These are phyloP conservation scores for Leccinum rimulosum DNA, from an alignment of 768 basidiomycete species.

Conservation along the genomic window DNA sequence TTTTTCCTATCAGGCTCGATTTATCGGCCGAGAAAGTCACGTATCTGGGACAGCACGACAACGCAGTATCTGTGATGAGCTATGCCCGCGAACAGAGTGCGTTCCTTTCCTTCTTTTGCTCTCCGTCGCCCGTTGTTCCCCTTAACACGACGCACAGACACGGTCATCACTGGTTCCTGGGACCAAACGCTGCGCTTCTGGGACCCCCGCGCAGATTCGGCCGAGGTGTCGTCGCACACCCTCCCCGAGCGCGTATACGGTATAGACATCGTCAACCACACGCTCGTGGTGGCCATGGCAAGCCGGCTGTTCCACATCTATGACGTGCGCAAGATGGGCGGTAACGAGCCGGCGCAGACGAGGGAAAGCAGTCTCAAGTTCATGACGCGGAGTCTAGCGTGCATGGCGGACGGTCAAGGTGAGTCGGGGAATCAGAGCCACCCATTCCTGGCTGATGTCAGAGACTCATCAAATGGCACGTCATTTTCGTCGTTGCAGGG, in stretches of 20 bases:
- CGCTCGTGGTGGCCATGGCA: slow-evolving; percentile 90
- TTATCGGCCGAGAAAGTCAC: slow-evolving; percentile 68
- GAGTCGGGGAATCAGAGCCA: slow-evolving; percentile 11
- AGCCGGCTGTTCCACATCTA: slow-evolving; percentile 89
- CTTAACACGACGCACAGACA: slow-evolving; percentile 41
- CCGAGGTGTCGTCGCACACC: slow-evolving; percentile 55
- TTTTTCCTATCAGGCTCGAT: slow-evolving; percentile 50
- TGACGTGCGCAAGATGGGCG: slow-evolving; percentile 74
- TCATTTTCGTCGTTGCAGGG: slow-evolving; percentile 44
- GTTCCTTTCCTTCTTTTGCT: background rate
- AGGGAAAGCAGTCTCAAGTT: slow-evolving; percentile 94
- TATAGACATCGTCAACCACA: slow-evolving; percentile 74
- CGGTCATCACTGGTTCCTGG: slow-evolving; percentile 87
- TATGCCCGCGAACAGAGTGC: slow-evolving; percentile 69
- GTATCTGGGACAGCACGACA: slow-evolving; percentile 77
- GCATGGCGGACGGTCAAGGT: slow-evolving; percentile 94
- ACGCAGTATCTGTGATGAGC: slow-evolving; percentile 75
- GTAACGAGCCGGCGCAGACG: slow-evolving; percentile 58
- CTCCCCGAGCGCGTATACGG: slow-evolving; percentile 86
- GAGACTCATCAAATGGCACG: background rate
- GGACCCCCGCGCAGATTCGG: slow-evolving; percentile 66
- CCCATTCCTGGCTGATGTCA: background rate
- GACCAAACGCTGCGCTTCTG: slow-evolving; percentile 86
- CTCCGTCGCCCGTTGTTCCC: background rate
- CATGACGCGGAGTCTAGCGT: slow-evolving; percentile 87